Conservation (phyloP, 75 land plant genomes). For the Picea sitchensis region DNA sequence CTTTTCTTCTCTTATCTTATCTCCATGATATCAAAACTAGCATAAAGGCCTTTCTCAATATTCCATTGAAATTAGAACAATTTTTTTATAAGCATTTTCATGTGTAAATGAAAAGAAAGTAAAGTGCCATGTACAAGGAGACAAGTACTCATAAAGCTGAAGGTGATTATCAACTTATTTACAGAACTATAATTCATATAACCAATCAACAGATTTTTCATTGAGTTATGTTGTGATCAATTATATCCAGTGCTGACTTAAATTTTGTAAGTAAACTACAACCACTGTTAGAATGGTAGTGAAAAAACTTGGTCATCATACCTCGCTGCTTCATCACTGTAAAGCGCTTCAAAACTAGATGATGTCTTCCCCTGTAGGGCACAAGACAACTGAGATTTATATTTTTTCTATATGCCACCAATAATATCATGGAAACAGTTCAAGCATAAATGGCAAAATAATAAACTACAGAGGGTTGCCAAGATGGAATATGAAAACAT, state of each 20-base stretch:
- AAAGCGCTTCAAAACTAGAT: constrained; percentile 52
- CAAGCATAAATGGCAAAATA: not conserved
- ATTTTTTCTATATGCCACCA: not conserved
- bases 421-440: not conserved
- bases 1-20: no score
- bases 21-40: no score
- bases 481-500: not conserved
- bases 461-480: not conserved
- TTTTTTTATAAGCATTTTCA: no score
- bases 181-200: not conserved
- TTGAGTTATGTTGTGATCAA: not conserved
- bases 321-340: constrained; percentile 80
- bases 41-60: no score
- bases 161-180: not conserved
- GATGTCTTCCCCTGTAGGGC: constrained; percentile 64
- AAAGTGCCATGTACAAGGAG: not conserved
- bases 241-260: not conserved
- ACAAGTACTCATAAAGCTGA: not conserved
- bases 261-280: not conserved
- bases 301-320: constrained; percentile 17
- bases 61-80: no score
- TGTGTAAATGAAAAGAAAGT: not conserved
- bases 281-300: not conserved
- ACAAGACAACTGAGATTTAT: not conserved
- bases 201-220: constrained; percentile 6